Base-by-base conservation (phyloP, 2,329 filamentous ascomycete species). In the Fusarium ramigenum region DNA sequence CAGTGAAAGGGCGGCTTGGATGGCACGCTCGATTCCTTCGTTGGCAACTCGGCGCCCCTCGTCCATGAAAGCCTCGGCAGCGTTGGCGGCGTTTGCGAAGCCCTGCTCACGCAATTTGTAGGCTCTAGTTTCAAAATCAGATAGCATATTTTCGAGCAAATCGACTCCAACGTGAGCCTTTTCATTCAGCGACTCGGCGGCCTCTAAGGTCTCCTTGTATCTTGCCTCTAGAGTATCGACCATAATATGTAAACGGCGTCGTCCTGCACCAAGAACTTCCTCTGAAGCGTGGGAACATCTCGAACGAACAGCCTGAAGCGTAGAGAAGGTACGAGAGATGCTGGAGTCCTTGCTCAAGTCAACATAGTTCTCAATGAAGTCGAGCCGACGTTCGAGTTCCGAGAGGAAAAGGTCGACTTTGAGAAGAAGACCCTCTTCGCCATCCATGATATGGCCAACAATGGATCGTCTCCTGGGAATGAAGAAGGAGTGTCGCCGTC, bases 211-310 rank as follows among this genome's bases (percentile, higher is more conserved):
- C 76, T 96, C 93, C 71, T 97, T 92, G 82, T 98, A 99, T 72
- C 93, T 89, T 34, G 88, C 88, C 82, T 99, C 96, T 19, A 99
- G 86, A 2, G 95, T 97, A 77, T 98, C 96, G 39, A 99, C 94
- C 85, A 98, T 92, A 66, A 98, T 90, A 73, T 94, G 93, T 67
- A 97, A 91, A 69, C 95, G 90, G 73, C 94, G 90, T 59, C 93
- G 92, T 28, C 96, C 95, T 42, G 93, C 93, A 63, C 95, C 96
- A 75, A 98, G 90, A 52, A 98, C 89, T 79, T 96, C 96, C 70
- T 94, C 96, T 2, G 95, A 97, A 25, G 96, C 95, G 73, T 95
- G 91, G 43, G 94, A 94, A 82, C 96, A 99, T 77, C 94, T 91
- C 74, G 94, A 92, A 69, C 95, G 91, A 32, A 99, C 95, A 12